These are phyloP conservation scores for Hydnum rufescens DNA, from an alignment of 768 basidiomycete species.

Conservation along the genomic window DNA sequence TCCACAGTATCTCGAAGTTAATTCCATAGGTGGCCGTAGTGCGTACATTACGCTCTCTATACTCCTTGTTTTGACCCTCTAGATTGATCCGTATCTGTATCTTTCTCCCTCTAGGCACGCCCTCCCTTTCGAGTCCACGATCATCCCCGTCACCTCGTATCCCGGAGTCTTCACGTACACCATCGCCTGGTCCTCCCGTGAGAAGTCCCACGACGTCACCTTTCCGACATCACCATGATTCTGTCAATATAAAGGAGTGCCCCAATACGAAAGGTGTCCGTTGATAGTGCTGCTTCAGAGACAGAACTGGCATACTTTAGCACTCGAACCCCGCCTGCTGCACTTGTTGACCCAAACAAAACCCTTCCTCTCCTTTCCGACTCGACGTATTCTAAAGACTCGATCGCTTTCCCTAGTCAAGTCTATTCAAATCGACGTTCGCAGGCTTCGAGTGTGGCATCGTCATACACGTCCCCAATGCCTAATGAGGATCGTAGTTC, in stretches of 20 bases:
- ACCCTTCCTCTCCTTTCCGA: background rate
- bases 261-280: no score
- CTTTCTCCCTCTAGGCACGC: constrained; percentile 13
- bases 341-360: no score
- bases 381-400: background rate
- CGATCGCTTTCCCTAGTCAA: constrained; percentile 4
- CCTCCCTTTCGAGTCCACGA: constrained; percentile 14
- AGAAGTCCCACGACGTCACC: background rate
- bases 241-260: no score
- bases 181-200: constrained; percentile 12
- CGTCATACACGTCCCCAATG: background rate
- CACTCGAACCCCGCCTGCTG: background rate
- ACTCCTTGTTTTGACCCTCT: background rate
- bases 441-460: background rate
- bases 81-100: background rate
- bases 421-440: constrained; percentile 11
- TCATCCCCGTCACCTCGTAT: constrained; percentile 15
- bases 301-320: background rate
- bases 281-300: no score
- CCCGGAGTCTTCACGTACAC: constrained; percentile 9
- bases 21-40: constrained; percentile 13
- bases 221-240: no score
- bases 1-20: constrained; percentile 30
- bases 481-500: background rate
- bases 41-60: background rate